Evolutionary conservation across 78 protist species (phyloP).

Genomic region (Dictyostelium citrinum): DNA sequence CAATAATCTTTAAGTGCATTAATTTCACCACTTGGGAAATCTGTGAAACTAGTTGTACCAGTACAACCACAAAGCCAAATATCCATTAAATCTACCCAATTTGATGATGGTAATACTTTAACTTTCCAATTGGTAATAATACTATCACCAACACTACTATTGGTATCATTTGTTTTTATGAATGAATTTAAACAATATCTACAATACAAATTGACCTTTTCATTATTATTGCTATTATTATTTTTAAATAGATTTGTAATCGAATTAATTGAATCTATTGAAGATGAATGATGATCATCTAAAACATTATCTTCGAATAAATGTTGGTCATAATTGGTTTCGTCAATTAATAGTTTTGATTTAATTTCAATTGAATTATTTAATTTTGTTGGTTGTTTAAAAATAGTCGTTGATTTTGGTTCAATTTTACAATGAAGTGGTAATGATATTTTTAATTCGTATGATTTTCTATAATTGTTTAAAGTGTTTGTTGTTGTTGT

Average conservation of each 20-base stretch:
- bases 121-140: background rate
- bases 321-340: background rate
- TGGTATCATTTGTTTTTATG: background rate
- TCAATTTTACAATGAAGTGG: conserved; percentile 15
- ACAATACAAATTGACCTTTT: background rate
- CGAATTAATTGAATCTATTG: background rate
- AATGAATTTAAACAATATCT: conserved; percentile 8
- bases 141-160: background rate
- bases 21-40: conserved; percentile 25
- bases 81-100: conserved; percentile 62
- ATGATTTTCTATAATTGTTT: background rate
- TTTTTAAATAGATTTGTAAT: background rate
- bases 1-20: background rate
- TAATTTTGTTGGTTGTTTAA: background rate
- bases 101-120: conserved; percentile 44
- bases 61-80: conserved; percentile 75
- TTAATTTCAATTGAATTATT: background rate
- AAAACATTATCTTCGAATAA: conserved; percentile 7
- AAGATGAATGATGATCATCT: background rate
- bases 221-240: background rate
- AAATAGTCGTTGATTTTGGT: background rate
- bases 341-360: background rate
- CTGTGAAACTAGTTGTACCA: conserved; percentile 21
- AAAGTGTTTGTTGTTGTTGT: background rate
- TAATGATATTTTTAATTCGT: background rate